Evolutionary conservation across 2,329 filamentous ascomycete genomes (phyloP).

Genomic region (Penicillium crustosum): DNA sequence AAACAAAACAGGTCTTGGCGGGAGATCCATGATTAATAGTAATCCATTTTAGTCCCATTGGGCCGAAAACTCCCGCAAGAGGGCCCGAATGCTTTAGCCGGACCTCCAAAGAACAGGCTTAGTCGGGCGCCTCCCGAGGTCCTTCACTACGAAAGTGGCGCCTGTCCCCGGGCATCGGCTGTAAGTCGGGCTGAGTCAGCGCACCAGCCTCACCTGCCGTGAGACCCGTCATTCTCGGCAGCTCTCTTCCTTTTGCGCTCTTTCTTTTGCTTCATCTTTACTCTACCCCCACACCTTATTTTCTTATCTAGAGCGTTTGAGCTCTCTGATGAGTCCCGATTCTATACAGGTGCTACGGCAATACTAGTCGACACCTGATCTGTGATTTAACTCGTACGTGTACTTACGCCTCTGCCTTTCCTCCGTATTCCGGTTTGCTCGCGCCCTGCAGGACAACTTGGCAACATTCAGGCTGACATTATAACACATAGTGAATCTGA

Average conservation of each 20-base stretch:
- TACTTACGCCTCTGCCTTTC: slow-evolving; percentile 28
- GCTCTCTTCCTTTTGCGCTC: slow-evolving; percentile 17
- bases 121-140: neutral
- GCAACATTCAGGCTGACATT: slow-evolving; percentile 15
- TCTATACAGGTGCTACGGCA: slow-evolving; percentile 43
- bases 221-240: slow-evolving; percentile 16
- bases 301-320: slow-evolving; percentile 31
- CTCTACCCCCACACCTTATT: slow-evolving; percentile 15
- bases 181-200: slow-evolving; percentile 26
- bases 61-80: slow-evolving; percentile 28
- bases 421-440: slow-evolving; percentile 25
- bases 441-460: slow-evolving; percentile 19
- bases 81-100: slow-evolving; percentile 25
- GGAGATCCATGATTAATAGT: slow-evolving; percentile 10
- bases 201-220: slow-evolving; percentile 21
- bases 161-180: slow-evolving; percentile 12
- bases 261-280: slow-evolving; percentile 19
- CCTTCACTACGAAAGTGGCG: neutral
- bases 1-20: neutral
- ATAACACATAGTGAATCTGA: slow-evolving; percentile 1
- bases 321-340: slow-evolving; percentile 44
- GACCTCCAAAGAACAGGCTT: slow-evolving; percentile 6
- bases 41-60: slow-evolving; percentile 16
- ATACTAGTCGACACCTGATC: slow-evolving; percentile 43
- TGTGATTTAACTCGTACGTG: slow-evolving; percentile 18